These are phyloP conservation scores for Capsicum baccatum DNA, from an alignment of 257 asterid species.

Conservation along the genomic window DNA sequence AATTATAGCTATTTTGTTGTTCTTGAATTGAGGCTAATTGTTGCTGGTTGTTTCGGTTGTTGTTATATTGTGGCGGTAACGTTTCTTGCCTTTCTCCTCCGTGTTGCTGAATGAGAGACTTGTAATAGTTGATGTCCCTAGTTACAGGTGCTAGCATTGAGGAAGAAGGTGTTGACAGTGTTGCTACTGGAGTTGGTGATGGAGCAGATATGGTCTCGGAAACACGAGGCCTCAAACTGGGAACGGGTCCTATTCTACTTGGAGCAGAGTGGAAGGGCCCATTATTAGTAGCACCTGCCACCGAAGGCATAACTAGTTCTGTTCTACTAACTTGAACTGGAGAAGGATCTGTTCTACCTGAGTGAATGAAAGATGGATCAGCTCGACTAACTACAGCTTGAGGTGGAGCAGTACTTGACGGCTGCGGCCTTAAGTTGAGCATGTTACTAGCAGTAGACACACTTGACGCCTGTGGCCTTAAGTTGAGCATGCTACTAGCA, in stretches of 20 bases:
- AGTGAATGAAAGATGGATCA: constrained; percentile 41
- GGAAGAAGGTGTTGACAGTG: constrained; percentile 44
- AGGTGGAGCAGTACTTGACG: constrained; percentile 37
- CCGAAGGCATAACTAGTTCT: constrained; percentile 43
- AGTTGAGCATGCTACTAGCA: constrained; percentile 38
- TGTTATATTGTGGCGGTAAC: constrained; percentile 44
- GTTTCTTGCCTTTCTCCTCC: constrained; percentile 79
- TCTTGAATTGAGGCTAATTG: constrained; percentile 39
- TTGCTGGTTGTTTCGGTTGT: constrained; percentile 43
- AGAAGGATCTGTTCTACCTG: constrained; percentile 43
- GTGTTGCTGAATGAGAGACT: constrained; percentile 88
- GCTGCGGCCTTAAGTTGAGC: constrained; percentile 22
- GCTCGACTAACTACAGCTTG: constrained; percentile 35
- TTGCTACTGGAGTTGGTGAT: constrained; percentile 40
- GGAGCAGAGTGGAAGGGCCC: constrained; percentile 58
- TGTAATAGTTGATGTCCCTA: constrained; percentile 76
- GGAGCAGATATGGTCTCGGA: constrained; percentile 44
- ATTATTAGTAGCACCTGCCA: constrained; percentile 36
- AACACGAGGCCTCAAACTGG: constrained; percentile 45
- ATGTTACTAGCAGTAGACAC: background rate
- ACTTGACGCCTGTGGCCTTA: constrained; percentile 31
- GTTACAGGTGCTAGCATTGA: constrained; percentile 40
- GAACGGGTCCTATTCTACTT: constrained; percentile 37
- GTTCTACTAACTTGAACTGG: constrained; percentile 41
- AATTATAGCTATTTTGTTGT: constrained; percentile 32